These are phyloP conservation scores for Hypoxylon trugodes DNA, from an alignment of 495 filamentous ascomycete species.

Conservation along the genomic window DNA sequence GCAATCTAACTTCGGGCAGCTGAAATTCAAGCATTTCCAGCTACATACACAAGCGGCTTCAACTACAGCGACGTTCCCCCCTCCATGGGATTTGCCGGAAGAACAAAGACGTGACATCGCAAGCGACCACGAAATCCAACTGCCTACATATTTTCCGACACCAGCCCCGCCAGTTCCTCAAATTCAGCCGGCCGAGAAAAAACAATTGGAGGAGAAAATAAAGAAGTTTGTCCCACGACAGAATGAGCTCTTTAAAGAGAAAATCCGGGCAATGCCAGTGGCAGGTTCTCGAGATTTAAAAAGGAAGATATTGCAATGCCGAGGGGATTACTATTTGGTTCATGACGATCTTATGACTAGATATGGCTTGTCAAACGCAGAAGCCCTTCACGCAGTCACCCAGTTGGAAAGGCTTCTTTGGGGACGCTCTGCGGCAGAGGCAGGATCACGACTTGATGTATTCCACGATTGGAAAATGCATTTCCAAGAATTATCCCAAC, in stretches of 20 bases:
- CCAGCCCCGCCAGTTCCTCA: background rate
- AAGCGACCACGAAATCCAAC: background rate
- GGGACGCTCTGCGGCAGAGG: constrained; percentile 2
- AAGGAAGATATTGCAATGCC: constrained; percentile 19
- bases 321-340: constrained; percentile 8
- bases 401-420: constrained; percentile 34
- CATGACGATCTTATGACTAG: constrained; percentile 15
- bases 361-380: constrained; percentile 21
- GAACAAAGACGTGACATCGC: constrained; percentile 2
- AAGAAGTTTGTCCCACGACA: constrained; percentile 8
- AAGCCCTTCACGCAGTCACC: constrained; percentile 30
- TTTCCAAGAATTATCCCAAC: background rate
- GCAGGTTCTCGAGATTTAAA: constrained; percentile 9
- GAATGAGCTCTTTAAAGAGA: background rate
- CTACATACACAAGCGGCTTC: constrained; percentile 18
- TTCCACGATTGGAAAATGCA: constrained; percentile 38
- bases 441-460: constrained; percentile 26
- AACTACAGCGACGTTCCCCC: constrained; percentile 2
- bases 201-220: background rate
- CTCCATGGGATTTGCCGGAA: constrained; percentile 8
- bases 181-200: background rate
- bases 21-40: constrained; percentile 1
- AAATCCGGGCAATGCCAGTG: background rate
- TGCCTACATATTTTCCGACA: background rate
- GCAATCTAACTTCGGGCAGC: background rate